A percentile compares a stretch with the other conserved stretches of the same genome.
These are phyloP conservation scores for Populus deltoides DNA, from an alignment of 345 rosid genomes.

Conservation along the genomic window DNA sequence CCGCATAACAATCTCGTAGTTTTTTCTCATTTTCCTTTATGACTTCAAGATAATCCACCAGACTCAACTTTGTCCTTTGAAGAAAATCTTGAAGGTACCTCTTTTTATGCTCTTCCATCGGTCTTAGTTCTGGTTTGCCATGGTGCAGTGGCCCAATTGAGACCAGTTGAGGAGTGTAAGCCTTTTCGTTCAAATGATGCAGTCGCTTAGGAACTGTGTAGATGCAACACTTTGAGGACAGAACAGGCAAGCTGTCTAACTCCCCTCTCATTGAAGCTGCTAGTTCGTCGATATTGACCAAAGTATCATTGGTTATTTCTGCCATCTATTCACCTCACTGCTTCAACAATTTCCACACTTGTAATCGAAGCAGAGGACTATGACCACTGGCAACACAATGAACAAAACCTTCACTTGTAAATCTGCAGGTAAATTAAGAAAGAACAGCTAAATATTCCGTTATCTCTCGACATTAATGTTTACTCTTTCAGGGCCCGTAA, in stretches of 20 bases:
- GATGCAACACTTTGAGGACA: conserved; percentile 11
- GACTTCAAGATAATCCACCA: not conserved
- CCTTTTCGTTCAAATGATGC: not conserved
- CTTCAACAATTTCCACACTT: not conserved
- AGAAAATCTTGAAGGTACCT: conserved; percentile 4
- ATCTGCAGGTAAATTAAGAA: too few relatives aligned
- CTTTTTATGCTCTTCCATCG: conserved; percentile 19
- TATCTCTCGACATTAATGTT: too few relatives aligned
- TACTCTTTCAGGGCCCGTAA: too few relatives aligned
- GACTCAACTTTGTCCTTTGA: not conserved
- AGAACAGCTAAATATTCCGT: too few relatives aligned
- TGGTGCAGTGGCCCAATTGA: conserved; percentile 23
- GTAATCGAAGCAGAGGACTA: too few relatives aligned
- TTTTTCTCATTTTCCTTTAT: not conserved
- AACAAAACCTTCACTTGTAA: too few relatives aligned
- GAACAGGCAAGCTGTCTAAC: not conserved
- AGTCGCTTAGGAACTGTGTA: conserved; percentile 17
- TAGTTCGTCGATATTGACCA: not conserved
- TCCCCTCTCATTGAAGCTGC: not conserved
- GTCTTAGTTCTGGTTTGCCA: conserved; percentile 1
- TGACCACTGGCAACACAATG: too few relatives aligned
- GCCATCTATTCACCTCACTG: not conserved
- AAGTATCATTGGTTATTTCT: not conserved
- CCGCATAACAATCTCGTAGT: not conserved
- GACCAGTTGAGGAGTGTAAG: conserved; percentile 16